Percentiles rank a stretch among this genome's conserved stretches.
Evolutionary conservation across 2,329 filamentous ascomycete genomes (phyloP).

Genomic region (Colletotrichum sp.): DNA sequence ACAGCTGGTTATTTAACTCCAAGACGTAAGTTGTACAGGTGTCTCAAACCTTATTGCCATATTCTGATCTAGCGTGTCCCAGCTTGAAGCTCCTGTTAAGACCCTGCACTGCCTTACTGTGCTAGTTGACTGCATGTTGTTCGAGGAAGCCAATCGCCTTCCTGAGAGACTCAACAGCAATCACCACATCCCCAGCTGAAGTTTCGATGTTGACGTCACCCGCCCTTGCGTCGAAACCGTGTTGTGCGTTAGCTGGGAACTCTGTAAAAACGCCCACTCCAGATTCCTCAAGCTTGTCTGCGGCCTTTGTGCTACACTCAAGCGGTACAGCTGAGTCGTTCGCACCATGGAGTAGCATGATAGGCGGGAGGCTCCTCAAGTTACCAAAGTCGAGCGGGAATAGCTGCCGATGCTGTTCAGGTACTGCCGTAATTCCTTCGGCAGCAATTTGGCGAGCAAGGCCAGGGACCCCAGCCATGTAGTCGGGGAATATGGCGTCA

Average conservation of each 20-base stretch:
- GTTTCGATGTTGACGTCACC: neutral
- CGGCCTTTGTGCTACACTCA: neutral
- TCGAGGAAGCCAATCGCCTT: neutral
- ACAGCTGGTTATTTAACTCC: too few relatives aligned
- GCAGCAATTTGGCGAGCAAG: neutral
- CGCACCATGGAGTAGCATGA: slow-evolving; percentile 1
- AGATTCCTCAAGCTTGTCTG: neutral
- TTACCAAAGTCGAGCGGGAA: neutral
- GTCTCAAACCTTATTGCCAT: too few relatives aligned
- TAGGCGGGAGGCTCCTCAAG: neutral
- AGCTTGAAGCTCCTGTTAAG: too few relatives aligned
- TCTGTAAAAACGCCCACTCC: neutral
- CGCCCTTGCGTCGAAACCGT: neutral
- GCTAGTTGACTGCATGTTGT: too few relatives aligned
- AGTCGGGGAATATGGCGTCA: slow-evolving; percentile 15
- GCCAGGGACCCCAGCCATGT: slow-evolving; percentile 7
- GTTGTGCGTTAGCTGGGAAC: neutral
- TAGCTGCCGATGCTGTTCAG: neutral
- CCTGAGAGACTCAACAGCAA: neutral
- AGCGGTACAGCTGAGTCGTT: slow-evolving; percentile 9
- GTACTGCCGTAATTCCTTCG: neutral
- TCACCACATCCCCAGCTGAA: neutral
- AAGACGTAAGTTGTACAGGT: too few relatives aligned
- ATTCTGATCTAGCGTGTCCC: too few relatives aligned
- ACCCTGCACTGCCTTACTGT: too few relatives aligned